Conservation (phyloP, 2,329 filamentous ascomycete species). For the Neurospora sp. region DNA sequence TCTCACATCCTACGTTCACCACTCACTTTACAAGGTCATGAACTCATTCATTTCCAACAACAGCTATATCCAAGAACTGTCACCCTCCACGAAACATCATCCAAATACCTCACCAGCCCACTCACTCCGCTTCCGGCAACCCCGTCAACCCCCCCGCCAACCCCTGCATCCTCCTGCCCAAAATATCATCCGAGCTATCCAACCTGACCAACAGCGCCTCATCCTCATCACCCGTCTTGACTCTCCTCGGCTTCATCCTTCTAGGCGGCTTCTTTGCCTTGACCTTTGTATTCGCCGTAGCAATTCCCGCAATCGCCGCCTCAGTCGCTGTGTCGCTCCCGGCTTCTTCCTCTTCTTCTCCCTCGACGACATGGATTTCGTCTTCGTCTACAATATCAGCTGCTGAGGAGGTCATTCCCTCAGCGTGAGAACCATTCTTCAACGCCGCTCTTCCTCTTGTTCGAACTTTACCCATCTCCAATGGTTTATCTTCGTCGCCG, state of each 20-base stretch:
- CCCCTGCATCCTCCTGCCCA: conserved; percentile 49
- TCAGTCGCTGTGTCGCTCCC: conserved; percentile 8
- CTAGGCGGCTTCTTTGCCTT: conserved; percentile 23
- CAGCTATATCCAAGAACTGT: neutral
- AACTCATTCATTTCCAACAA: neutral
- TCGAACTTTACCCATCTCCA: conserved; percentile 70
- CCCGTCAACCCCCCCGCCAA: conserved; percentile 45
- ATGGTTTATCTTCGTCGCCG: conserved; percentile 52
- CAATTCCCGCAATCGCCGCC: neutral
- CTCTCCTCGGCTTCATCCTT: conserved; percentile 20
- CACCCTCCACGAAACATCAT: neutral
- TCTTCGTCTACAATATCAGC: conserved; percentile 15
- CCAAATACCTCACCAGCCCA: no score
- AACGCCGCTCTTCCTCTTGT: conserved; percentile 28
- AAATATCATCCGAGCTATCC: conserved; percentile 47
- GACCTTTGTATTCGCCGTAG: neutral
- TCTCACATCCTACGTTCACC: neutral
- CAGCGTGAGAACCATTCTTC: conserved; percentile 1
- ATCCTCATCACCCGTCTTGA: conserved; percentile 26
- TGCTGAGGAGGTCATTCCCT: conserved; percentile 10
- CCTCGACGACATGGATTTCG: neutral
- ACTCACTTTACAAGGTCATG: neutral
- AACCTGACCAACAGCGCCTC: conserved; percentile 38
- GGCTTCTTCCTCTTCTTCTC: neutral
- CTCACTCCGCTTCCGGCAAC: conserved; percentile 25